Evolutionary conservation across 495 filamentous ascomycete genomes (phyloP).

Genomic region (Penicillium robsamsonii): DNA sequence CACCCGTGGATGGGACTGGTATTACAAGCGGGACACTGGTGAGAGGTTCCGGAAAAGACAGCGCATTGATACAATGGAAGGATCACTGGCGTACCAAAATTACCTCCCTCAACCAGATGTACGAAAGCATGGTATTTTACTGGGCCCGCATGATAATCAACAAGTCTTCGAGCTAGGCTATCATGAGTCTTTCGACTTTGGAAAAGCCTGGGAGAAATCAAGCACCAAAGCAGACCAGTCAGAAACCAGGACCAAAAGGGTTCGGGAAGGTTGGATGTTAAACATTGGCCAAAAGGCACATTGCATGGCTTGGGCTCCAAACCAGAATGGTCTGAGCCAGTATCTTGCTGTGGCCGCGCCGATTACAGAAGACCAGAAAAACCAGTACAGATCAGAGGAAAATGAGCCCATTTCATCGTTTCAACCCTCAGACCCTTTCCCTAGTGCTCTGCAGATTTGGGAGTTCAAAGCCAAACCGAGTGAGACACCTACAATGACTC

Average conservation of each 20-base stretch:
- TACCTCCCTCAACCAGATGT: conserved; percentile 43
- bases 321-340: conserved; percentile 49
- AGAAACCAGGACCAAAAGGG: conserved; percentile 16
- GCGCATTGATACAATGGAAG: conserved; percentile 28
- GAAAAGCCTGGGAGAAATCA: conserved; percentile 41
- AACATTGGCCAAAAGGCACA: conserved; percentile 53
- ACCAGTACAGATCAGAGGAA: conserved; percentile 9
- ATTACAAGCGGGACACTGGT: conserved; percentile 40
- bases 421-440: conserved; percentile 43
- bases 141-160: conserved; percentile 51
- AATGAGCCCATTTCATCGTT: conserved; percentile 43
- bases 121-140: conserved; percentile 44
- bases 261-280: conserved; percentile 56
- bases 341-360: conserved; percentile 54
- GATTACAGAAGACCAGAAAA: conserved; percentile 37
- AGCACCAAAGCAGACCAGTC: conserved; percentile 12
- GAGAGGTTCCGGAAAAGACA: conserved; percentile 41
- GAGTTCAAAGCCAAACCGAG: conserved; percentile 43
- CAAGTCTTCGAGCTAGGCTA: conserved; percentile 38
- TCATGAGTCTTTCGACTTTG: conserved; percentile 43
- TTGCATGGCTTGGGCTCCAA: conserved; percentile 57
- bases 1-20: conserved; percentile 57
- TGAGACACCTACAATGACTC: conserved; percentile 24
- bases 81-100: conserved; percentile 23
- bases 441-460: conserved; percentile 59